A percentile compares a stretch with the other conserved stretches of the same genome.
These are phyloP conservation scores for Neofusicoccum ribis DNA, from an alignment of 2,329 filamentous ascomycete species.

Conservation along the genomic window DNA sequence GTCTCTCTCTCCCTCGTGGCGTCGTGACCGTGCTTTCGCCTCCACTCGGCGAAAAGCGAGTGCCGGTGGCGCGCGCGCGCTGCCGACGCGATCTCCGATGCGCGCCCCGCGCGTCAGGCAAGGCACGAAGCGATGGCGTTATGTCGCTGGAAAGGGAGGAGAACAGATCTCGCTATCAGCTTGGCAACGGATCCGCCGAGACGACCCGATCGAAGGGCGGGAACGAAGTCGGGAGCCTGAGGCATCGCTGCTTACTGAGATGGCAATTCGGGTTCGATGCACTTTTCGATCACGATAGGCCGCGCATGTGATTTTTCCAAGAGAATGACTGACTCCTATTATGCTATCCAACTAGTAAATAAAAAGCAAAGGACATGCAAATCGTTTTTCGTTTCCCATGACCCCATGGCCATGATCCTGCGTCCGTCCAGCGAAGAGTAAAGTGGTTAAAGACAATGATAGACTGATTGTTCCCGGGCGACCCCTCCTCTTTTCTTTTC, in stretches of 20 bases:
- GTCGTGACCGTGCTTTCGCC: neutral
- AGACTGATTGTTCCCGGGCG: neutral
- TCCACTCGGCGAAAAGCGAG: neutral
- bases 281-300: neutral
- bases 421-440: neutral
- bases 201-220: too few relatives aligned
- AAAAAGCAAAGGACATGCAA: neutral
- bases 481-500: neutral
- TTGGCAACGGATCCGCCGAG: too few relatives aligned
- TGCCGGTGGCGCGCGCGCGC: neutral
- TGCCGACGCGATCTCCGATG: neutral
- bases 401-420: neutral
- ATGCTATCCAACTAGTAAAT: neutral
- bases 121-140: neutral
- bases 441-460: too few relatives aligned
- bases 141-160: too few relatives aligned
- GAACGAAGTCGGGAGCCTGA: too few relatives aligned
- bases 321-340: slow-evolving; percentile 15
- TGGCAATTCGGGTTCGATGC: too few relatives aligned
- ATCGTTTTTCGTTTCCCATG: neutral
- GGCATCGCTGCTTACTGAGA: too few relatives aligned
- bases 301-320: neutral
- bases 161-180: too few relatives aligned
- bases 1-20: neutral
- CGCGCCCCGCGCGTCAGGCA: neutral